These are phyloP conservation scores for Stephanocyclus meneghinianus DNA, from an alignment of 352 stramenopile genomes.

Conservation along the genomic window DNA sequence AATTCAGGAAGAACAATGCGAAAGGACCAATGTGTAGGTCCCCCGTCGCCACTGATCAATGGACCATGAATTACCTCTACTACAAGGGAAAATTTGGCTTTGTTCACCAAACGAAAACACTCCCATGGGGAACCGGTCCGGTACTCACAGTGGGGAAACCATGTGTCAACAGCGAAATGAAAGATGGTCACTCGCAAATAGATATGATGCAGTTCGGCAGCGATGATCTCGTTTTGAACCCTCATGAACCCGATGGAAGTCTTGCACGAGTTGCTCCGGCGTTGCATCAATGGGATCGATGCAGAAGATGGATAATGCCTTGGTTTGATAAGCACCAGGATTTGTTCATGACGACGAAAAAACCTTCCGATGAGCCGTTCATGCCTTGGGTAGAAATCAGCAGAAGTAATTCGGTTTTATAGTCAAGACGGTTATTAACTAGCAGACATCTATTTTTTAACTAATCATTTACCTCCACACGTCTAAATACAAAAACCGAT, in stretches of 20 bases:
- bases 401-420: no score
- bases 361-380: slow-evolving; percentile 3
- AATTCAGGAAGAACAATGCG: slow-evolving; percentile 51
- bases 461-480: slow-evolving; percentile 12
- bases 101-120: slow-evolving; percentile 30
- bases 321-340: slow-evolving; percentile 36
- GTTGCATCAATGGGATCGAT: slow-evolving; percentile 53
- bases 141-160: slow-evolving; percentile 46
- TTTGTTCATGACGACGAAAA: slow-evolving; percentile 21
- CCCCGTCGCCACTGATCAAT: slow-evolving; percentile 48
- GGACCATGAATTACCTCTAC: slow-evolving; percentile 58
- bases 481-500: slow-evolving; percentile 65
- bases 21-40: slow-evolving; percentile 27
- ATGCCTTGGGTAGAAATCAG: slow-evolving; percentile 6
- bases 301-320: slow-evolving; percentile 37
- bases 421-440: background rate
- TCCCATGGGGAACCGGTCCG: slow-evolving; percentile 47
- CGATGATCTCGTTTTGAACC: slow-evolving; percentile 38
- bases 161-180: slow-evolving; percentile 32
- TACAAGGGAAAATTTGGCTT: slow-evolving; percentile 45
- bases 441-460: background rate
- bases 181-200: slow-evolving; percentile 13
- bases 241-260: slow-evolving; percentile 35
- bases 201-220: slow-evolving; percentile 50
- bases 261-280: slow-evolving; percentile 22